Percentiles rank a stretch among this genome's conserved stretches.
phyloP scores from a whole-genome alignment of 371 early-diverging fungal species.

The Parasitella parasitica region DNA sequence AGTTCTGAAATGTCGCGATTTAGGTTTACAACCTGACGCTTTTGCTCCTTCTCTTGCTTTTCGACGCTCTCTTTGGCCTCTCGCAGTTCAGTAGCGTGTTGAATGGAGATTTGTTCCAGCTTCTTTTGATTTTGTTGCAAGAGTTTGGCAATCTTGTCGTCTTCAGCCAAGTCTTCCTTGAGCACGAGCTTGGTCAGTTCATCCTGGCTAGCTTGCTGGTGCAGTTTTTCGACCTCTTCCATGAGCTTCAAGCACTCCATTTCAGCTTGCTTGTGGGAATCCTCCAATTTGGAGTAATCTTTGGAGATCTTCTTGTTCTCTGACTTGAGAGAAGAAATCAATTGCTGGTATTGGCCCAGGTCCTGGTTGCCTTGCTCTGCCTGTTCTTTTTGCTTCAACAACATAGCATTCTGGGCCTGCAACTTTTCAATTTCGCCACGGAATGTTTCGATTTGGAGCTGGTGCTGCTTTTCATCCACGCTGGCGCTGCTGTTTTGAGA shows the following conservation, averaged over 20 bases:
- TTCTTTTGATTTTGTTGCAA: slow-evolving; percentile 53
- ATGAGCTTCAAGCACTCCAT: slow-evolving; percentile 71
- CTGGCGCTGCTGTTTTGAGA: slow-evolving; percentile 23
- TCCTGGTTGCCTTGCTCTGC: slow-evolving; percentile 39
- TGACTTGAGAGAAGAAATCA: slow-evolving; percentile 33
- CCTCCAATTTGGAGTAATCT: slow-evolving; percentile 54
- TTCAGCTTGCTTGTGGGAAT: slow-evolving; percentile 68
- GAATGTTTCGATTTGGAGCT: slow-evolving; percentile 30
- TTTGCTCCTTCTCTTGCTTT: slow-evolving; percentile 58
- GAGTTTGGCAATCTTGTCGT: slow-evolving; percentile 38
- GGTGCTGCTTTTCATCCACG: slow-evolving; percentile 27
- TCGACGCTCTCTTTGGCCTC: slow-evolving; percentile 53
- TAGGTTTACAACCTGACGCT: slow-evolving; percentile 54
- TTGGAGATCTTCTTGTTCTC: slow-evolving; percentile 57
- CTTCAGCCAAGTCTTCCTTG: slow-evolving; percentile 23
- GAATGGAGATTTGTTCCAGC: slow-evolving; percentile 44
- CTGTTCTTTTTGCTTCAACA: slow-evolving; percentile 50
- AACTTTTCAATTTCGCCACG: slow-evolving; percentile 38
- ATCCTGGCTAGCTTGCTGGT: slow-evolving; percentile 50
- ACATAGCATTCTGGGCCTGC: slow-evolving; percentile 40
- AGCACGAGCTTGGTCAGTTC: neutral
- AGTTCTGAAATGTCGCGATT: slow-evolving; percentile 71
- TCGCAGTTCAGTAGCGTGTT: slow-evolving; percentile 58
- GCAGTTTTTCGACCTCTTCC: slow-evolving; percentile 75
- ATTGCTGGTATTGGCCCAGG: slow-evolving; percentile 29